Base-by-base conservation (phyloP, 352 stramenopile genomes). In the Paralagenidium karlingii region DNA sequence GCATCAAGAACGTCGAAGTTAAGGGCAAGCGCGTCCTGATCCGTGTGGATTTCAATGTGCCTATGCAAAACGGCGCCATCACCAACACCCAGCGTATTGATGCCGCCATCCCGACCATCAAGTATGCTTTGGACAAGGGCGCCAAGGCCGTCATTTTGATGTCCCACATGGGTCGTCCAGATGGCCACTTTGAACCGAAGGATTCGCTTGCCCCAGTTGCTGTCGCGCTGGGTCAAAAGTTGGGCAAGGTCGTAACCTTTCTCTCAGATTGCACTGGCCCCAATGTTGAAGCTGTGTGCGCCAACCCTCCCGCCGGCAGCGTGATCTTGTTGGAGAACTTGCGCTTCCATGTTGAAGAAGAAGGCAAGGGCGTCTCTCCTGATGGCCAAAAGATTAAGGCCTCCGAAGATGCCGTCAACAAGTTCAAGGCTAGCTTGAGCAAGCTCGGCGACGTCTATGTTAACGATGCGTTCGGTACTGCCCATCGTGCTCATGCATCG, bases 31-130 rank as follows among this genome's bases (percentile, higher is more conserved):
- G 94, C 63, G 95, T 99, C 46, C 82, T 99, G 43, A 95, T 99
- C 45, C 89, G 96, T 58, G 97, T 97, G 47, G 96, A 99, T 77
- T 96, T 99, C 51, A 99, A 99, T 65, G 96, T 99, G 29, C 96
- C 96, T 12, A 96, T 99, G 53, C 66, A 77, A 13, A 85, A 94
- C 59, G 96, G 89, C 46, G 94, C 94, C 49, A 88, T 96, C 43
- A 97, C 76, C 42, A 99, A 99, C 80, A 98, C 94, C 47, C 95
- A 99, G 58, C 93, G 96, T 58, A 98, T 99, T 61, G 86, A 97
- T 38, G 95, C 76, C 24, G 85, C 83, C 58, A 47, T 99, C 57
- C 73, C 96, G 26, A 99, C 96, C 9, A 95, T 98, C 46, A 53
- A 99, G 70, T 98, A 97, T 64, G 86, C 98, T 48, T 85, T 97